Conservation (phyloP, 257 asterid genomes). For the Gynochthodes officinalis region DNA sequence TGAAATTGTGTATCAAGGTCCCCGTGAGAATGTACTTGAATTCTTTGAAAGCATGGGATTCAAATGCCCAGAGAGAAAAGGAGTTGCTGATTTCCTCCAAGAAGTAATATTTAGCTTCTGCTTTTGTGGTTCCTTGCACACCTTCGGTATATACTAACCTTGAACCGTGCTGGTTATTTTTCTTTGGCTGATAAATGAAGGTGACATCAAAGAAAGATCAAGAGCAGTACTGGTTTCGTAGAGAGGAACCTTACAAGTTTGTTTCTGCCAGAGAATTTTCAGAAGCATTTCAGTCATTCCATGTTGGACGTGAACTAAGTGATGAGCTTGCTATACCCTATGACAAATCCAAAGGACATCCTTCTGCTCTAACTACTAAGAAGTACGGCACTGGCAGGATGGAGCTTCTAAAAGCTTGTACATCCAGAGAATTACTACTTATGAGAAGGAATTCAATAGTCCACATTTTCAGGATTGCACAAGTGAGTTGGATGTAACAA, state of each 20-base stretch:
- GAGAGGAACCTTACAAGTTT: conserved; percentile 18
- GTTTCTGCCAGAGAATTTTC: conserved; percentile 14
- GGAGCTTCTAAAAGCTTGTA: conserved; percentile 26
- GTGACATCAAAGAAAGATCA: conserved; percentile 30
- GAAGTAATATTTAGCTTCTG: conserved; percentile 46
- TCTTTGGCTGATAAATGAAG: conserved; percentile 6
- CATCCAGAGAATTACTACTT: conserved; percentile 18
- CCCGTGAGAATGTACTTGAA: conserved; percentile 66
- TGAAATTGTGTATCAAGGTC: conserved; percentile 79
- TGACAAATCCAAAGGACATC: conserved; percentile 20
- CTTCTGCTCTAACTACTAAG: conserved; percentile 17
- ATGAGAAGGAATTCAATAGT: conserved; percentile 24
- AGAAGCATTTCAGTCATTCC: conserved; percentile 23
- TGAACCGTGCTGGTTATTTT: background rate
- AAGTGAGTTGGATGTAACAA: conserved; percentile 16
- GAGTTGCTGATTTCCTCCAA: conserved; percentile 87
- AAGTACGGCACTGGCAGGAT: conserved; percentile 20
- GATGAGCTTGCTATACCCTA: conserved; percentile 24
- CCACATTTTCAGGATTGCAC: conserved; percentile 16
- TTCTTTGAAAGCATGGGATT: conserved; percentile 76
- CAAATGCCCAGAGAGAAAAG: conserved; percentile 87
- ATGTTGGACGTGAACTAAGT: conserved; percentile 15
- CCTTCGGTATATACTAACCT: background rate
- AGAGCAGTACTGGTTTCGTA: conserved; percentile 19
- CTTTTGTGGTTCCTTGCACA: background rate